phyloP scores from a whole-genome alignment of 805 yeast genomes.

The Starmerella davenportii region DNA sequence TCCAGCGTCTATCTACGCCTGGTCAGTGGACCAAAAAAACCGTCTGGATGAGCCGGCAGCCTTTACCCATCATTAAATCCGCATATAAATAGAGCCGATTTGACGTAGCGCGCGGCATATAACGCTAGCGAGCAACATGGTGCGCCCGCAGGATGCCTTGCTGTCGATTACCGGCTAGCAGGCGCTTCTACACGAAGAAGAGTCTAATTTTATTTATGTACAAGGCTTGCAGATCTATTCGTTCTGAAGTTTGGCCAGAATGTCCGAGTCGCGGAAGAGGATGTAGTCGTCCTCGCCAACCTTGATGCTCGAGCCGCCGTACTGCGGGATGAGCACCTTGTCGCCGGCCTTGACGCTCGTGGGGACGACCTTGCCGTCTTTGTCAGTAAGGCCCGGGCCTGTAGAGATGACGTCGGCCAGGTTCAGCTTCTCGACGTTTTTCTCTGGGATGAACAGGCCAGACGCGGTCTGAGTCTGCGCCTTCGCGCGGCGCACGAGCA shows the following conservation, averaged over 20 bases:
- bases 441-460: slow-evolving; percentile 87
- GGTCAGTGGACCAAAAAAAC: no score
- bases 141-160: no score
- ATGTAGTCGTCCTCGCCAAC: slow-evolving; percentile 57
- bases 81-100: no score
- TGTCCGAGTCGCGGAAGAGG: slow-evolving; percentile 83
- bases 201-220: neutral
- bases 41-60: no score
- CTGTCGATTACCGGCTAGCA: no score
- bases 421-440: slow-evolving; percentile 84
- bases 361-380: slow-evolving; percentile 52
- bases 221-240: slow-evolving; percentile 13
- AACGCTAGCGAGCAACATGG: no score
- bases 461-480: slow-evolving; percentile 82
- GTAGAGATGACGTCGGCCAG: slow-evolving; percentile 84
- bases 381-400: slow-evolving; percentile 79
- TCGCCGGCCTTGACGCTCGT: slow-evolving; percentile 79
- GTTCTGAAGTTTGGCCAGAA: slow-evolving; percentile 77
- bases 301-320: slow-evolving; percentile 82
- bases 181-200: no score
- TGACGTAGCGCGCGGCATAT: no score
- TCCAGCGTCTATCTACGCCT: no score
- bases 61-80: no score
- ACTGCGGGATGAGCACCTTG: slow-evolving; percentile 81
- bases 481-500: slow-evolving; percentile 83